Base-by-base conservation (phyloP, 352 stramenopile species). In the Globisporangium middletonii region DNA sequence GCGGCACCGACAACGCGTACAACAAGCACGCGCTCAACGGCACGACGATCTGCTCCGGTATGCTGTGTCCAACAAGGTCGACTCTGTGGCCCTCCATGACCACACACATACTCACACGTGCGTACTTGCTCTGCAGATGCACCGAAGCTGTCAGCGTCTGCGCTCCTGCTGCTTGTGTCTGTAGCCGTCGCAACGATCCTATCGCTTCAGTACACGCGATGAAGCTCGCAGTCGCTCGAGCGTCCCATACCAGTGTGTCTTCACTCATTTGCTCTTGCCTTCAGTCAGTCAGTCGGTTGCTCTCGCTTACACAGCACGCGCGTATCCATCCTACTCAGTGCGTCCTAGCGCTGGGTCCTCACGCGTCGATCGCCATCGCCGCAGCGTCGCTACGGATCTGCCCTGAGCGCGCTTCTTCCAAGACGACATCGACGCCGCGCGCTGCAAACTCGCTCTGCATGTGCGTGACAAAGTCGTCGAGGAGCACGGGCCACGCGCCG, bases 381-480 rank as follows among this genome's bases (percentile, higher is more conserved):
- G 55, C 63, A 16, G 9, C 61, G 27, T 69, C 64, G 33, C 49
- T 44, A 28, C 30, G 5, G 27, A 2, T 15, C 27, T 27, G 48
- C 28, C 38, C 38, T 6, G 38, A 3, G 8, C 38, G 51, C 35
- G 11, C 73, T 59, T 83, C 68, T 33, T 77, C 66, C 46, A 84
- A 64, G 30, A 86, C 68, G 3, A 52, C 65, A 27, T 65, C 38
- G 18, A 86, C 53, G 2, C 82, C 77, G 7, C 67, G 69, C 18
- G 63, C 60, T 11, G 57, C 53, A 49, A 92, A 84, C 30, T 74
- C 56, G 47, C 88, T 67, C 43, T 77, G 67, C 70, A 92, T 78
- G 54, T 92, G 59, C 16, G 68, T 62, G 50, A 88, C 82, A 68
- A 93, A 95, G 48, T 95, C 85, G 60, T 95, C 85, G 19, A 95